phyloP scores from a whole-genome alignment of 768 basidiomycete genomes.

The Leucosporidium yakuticum region DNA sequence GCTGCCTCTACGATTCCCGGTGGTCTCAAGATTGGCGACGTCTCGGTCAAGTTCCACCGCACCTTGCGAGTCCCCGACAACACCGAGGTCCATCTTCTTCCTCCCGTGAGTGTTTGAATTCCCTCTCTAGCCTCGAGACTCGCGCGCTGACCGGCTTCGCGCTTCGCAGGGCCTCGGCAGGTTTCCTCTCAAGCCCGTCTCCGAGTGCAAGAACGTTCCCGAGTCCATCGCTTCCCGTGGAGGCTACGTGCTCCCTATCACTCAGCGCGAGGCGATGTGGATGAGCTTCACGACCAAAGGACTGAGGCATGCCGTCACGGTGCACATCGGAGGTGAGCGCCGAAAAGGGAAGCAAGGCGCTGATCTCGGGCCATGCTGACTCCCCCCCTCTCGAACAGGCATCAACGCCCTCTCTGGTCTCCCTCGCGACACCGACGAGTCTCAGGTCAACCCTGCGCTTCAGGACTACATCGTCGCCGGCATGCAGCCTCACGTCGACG shows the following conservation, averaged over 20 bases:
- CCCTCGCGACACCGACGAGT: background rate
- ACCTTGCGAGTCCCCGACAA: slow-evolving; percentile 5
- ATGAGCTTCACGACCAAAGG: background rate
- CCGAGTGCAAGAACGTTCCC: background rate
- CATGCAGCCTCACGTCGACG: background rate
- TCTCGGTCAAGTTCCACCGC: background rate
- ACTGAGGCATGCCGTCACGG: background rate
- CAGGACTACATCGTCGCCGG: slow-evolving; percentile 13
- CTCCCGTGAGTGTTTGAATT: background rate
- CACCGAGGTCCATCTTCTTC: background rate
- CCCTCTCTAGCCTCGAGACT: background rate
- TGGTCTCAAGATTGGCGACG: background rate
- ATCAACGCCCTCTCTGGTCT: slow-evolving; percentile 1
- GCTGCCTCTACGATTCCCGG: background rate
- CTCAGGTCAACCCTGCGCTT: background rate
- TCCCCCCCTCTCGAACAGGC: background rate
- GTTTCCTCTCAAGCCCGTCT: background rate
- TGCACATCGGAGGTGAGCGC: background rate
- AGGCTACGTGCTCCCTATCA: background rate
- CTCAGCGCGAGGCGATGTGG: slow-evolving; percentile 6
- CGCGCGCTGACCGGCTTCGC: too few species aligned
- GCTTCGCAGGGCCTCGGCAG: background rate
- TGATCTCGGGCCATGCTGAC: background rate
- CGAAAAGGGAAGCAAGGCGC: too few species aligned
- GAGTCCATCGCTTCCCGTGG: background rate